Conservation (phyloP, 768 basidiomycete species). For the Tricholoma furcatifolium region DNA sequence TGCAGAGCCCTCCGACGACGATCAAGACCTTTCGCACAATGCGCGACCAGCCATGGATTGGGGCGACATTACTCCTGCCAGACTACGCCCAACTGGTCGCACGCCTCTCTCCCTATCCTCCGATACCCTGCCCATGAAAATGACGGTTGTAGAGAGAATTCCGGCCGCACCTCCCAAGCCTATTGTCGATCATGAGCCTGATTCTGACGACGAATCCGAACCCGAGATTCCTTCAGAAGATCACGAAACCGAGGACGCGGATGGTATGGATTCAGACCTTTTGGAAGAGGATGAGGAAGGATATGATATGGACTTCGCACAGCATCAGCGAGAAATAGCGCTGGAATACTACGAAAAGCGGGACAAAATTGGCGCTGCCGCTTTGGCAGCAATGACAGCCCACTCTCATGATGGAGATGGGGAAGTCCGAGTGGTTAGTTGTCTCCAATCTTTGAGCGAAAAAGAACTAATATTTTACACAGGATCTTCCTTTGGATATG, state of each 20-base stretch:
- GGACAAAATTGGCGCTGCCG: slow-evolving; percentile 50
- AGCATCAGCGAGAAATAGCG: slow-evolving; percentile 73
- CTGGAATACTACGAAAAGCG: slow-evolving; percentile 70
- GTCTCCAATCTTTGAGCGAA: slow-evolving; percentile 1
- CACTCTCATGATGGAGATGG: slow-evolving; percentile 44
- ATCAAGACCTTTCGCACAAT: slow-evolving; percentile 16
- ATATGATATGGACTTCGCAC: slow-evolving; percentile 58
- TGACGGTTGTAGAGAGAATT: slow-evolving; percentile 65
- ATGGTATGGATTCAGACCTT: slow-evolving; percentile 13
- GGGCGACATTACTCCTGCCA: slow-evolving; percentile 56
- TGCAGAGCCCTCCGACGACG: slow-evolving; percentile 35
- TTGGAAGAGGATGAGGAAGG: slow-evolving; percentile 49
- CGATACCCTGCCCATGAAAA: slow-evolving; percentile 57
- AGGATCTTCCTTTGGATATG: slow-evolving; percentile 46
- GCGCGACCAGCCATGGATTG: slow-evolving; percentile 32
- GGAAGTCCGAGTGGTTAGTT: slow-evolving; percentile 39
- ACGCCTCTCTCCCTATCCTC: slow-evolving; percentile 35
- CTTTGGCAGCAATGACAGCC: slow-evolving; percentile 48
- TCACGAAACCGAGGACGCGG: slow-evolving; percentile 16
- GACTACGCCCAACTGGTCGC: slow-evolving; percentile 38
- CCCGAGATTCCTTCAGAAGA: slow-evolving; percentile 26
- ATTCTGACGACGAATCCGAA: slow-evolving; percentile 73
- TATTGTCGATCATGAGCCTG: slow-evolving; percentile 27
- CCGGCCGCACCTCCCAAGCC: slow-evolving; percentile 30
- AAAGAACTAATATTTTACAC: background rate